Percentiles rank a stretch among this genome's conserved stretches.
Conservation (phyloP, 2,329 filamentous ascomycete species). For the Zasmidium cellare region DNA sequence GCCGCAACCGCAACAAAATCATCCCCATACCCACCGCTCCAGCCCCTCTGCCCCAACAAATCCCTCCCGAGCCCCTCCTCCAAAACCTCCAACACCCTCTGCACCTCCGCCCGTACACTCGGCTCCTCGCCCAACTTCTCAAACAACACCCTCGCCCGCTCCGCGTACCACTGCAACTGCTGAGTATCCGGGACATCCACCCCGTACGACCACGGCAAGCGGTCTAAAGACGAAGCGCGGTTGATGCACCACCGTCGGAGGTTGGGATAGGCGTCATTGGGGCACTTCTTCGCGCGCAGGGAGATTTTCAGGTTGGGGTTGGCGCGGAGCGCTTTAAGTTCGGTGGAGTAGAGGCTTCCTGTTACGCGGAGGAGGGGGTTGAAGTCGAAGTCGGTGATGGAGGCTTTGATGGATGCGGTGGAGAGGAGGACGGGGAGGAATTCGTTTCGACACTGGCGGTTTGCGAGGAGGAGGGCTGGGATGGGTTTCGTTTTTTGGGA, state of each 20-base stretch:
- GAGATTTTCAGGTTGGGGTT: constrained; percentile 24
- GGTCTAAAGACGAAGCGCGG: constrained; percentile 23
- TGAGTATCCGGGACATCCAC: constrained; percentile 1
- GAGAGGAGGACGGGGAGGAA: constrained; percentile 30
- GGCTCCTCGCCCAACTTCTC: constrained; percentile 16
- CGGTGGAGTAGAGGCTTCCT: constrained; percentile 26
- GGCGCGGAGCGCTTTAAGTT: constrained; percentile 29
- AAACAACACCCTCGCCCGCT: constrained; percentile 6
- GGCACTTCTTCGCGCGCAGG: constrained; percentile 15
- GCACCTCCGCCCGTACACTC: constrained; percentile 6
- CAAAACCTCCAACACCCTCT: constrained; percentile 10
- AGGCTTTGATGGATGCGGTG: constrained; percentile 18
- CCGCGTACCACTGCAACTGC: constrained; percentile 6
- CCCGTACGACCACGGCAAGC: constrained; percentile 27
- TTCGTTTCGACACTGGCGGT: constrained; percentile 25
- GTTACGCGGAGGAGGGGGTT: constrained; percentile 22
- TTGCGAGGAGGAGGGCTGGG: constrained; percentile 29
- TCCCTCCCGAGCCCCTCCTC: neutral
- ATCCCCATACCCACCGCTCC: neutral
- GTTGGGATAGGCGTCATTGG: constrained; percentile 6
- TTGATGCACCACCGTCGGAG: constrained; percentile 26
- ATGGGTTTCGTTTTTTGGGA: constrained; percentile 4
- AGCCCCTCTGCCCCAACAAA: neutral
- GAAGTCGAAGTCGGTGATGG: constrained; percentile 30
- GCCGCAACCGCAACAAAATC: neutral